phyloP scores from a whole-genome alignment of 1,284 basidiomycete genomes.

The Agroathelia rolfsii region DNA sequence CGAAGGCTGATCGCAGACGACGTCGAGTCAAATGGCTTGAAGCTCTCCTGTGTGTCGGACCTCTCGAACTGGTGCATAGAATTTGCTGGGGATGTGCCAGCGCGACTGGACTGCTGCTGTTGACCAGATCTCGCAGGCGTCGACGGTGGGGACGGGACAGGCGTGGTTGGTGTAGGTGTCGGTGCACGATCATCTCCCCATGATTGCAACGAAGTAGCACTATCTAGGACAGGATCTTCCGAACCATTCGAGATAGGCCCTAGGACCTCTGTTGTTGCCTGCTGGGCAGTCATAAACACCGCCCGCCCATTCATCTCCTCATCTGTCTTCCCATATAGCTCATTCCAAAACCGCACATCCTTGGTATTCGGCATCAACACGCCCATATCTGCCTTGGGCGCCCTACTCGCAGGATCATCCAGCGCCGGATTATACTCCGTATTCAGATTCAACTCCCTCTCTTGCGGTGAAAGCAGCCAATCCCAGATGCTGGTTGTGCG shows the following conservation, averaged over 20 bases:
- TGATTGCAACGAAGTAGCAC: no score
- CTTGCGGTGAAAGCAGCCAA: slow-evolving; percentile 58
- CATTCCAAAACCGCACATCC: slow-evolving; percentile 83
- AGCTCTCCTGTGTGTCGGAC: slow-evolving; percentile 35
- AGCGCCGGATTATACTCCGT: slow-evolving; percentile 59
- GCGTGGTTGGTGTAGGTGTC: no score
- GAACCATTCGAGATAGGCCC: slow-evolving; percentile 43
- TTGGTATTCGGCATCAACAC: slow-evolving; percentile 80
- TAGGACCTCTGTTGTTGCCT: slow-evolving; percentile 38
- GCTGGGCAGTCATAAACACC: slow-evolving; percentile 32
- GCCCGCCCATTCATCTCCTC: slow-evolving; percentile 89
- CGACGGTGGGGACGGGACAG: no score
- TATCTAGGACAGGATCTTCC: slow-evolving; percentile 43
- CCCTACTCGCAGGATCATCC: slow-evolving; percentile 63
- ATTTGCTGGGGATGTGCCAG: slow-evolving; percentile 9
- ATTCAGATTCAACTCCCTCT: slow-evolving; percentile 60
- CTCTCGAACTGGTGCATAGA: no score
- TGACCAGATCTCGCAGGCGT: no score
- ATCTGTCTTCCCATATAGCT: slow-evolving; percentile 78
- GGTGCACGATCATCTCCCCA: no score
- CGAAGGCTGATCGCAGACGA: slow-evolving; percentile 26
- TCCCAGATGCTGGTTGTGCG: slow-evolving; percentile 82
- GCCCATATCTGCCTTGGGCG: slow-evolving; percentile 68
- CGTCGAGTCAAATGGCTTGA: slow-evolving; percentile 28
- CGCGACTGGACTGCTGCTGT: slow-evolving; percentile 6